phyloP scores from a whole-genome alignment of 192 early-diverging fungal species.

The Coemansia aciculifera region DNA sequence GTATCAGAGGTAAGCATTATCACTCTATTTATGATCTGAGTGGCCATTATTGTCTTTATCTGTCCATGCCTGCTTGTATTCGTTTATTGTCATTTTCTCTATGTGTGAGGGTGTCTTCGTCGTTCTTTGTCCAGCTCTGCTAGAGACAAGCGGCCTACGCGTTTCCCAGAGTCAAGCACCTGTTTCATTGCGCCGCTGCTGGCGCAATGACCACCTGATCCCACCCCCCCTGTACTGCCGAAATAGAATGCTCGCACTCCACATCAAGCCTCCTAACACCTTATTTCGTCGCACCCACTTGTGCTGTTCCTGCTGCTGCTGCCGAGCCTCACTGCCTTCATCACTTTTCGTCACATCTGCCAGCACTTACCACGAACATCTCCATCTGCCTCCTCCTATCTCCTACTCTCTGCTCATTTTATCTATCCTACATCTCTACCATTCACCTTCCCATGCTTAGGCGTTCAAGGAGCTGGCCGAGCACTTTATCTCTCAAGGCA shows the following conservation, averaged over 20 bases:
- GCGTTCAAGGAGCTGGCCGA: constrained; percentile 53
- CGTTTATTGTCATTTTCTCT: neutral
- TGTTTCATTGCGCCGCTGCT: neutral
- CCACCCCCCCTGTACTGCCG: neutral
- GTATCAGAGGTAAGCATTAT: constrained; percentile 46
- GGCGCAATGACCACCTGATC: neutral
- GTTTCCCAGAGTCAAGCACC: neutral
- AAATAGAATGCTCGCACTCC: neutral
- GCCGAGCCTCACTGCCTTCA: constrained; percentile 2
- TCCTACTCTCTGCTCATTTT: neutral
- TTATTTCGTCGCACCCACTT: neutral
- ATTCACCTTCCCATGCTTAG: constrained; percentile 16
- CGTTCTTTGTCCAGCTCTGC: neutral
- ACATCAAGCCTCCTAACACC: neutral
- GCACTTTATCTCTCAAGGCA: constrained; percentile 55
- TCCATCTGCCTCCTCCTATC: neutral
- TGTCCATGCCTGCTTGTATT: neutral
- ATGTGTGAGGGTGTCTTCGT: neutral
- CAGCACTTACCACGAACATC: neutral
- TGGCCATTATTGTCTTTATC: neutral
- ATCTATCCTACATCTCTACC: neutral
- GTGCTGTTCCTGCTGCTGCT: constrained; percentile 5
- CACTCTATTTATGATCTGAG: neutral
- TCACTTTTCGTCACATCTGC: constrained; percentile 1
- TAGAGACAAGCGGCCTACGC: neutral